Evolutionary conservation across 768 basidiomycete genomes (phyloP).

Genomic region (Phlegmacium glaucopus): DNA sequence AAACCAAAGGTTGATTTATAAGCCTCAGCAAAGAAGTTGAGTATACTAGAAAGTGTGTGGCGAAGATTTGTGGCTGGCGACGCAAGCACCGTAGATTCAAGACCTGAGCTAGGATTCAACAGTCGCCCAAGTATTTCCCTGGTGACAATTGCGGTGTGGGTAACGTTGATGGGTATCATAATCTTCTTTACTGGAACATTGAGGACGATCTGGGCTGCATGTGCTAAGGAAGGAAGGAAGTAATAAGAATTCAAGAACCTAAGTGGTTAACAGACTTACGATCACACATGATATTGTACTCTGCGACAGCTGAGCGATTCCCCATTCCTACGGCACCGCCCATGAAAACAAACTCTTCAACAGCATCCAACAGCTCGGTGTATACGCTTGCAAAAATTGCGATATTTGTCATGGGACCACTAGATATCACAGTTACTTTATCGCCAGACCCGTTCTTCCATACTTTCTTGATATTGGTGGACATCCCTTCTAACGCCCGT

Average conservation of each 20-base stretch:
- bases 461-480: constrained; percentile 43
- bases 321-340: constrained; percentile 87
- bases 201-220: constrained; percentile 80
- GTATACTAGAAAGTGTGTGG: constrained; percentile 69
- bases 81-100: constrained; percentile 24
- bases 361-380: constrained; percentile 45
- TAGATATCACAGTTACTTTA: constrained; percentile 69
- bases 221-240: constrained; percentile 41
- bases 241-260: not conserved
- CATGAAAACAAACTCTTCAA: constrained; percentile 83
- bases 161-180: constrained; percentile 88
- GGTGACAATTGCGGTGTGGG: constrained; percentile 81
- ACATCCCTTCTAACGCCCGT: constrained; percentile 70
- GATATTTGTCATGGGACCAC: constrained; percentile 84
- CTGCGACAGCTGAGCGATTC: constrained; percentile 76
- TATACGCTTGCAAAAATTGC: constrained; percentile 61
- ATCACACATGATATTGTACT: constrained; percentile 81
- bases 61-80: constrained; percentile 47
- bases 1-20: constrained; percentile 82
- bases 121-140: constrained; percentile 48
- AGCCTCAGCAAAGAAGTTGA: constrained; percentile 68
- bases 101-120: constrained; percentile 32
- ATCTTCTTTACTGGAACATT: constrained; percentile 61
- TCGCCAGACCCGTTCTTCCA: constrained; percentile 59
- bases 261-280: constrained; percentile 43